Evolutionary conservation across 1,284 basidiomycete species (phyloP).

Genomic region (Athelia psychrophila): DNA sequence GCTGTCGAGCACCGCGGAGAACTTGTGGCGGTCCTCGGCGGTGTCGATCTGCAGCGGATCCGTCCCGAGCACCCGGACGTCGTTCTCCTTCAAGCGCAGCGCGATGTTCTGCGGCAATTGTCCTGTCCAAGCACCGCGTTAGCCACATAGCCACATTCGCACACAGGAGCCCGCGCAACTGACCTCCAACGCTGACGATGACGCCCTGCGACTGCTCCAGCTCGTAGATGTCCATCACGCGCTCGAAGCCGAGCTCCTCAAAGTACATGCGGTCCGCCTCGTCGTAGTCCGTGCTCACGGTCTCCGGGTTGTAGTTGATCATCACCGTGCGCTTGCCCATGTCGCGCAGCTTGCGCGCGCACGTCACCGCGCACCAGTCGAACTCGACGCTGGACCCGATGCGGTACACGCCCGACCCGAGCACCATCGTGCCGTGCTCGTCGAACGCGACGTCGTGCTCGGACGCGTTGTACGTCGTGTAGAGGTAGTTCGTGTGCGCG

Average conservation of each 20-base stretch:
- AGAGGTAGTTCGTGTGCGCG: constrained; percentile 98
- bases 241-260: constrained; percentile 96
- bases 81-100: constrained; percentile 87
- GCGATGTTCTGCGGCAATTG: constrained; percentile 99
- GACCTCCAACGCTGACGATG: constrained; percentile 95
- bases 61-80: constrained; percentile 94
- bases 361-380: constrained; percentile 99
- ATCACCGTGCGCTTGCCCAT: constrained; percentile 97
- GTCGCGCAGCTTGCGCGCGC: constrained; percentile 86
- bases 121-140: constrained; percentile 40
- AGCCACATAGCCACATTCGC: constrained; percentile 2
- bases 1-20: constrained; percentile 93
- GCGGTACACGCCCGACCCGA: constrained; percentile 98
- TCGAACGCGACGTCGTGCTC: constrained; percentile 96
- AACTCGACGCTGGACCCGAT: constrained; percentile 99
- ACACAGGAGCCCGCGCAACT: constrained; percentile 20
- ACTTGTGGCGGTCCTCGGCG: constrained; percentile 99
- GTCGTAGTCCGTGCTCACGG: constrained; percentile 98
- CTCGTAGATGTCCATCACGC: constrained; percentile 99
- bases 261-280: constrained; percentile 99
- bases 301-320: constrained; percentile 99
- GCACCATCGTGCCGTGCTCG: constrained; percentile 97
- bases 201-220: constrained; percentile 91
- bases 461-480: constrained; percentile 98
- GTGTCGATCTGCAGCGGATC: constrained; percentile 95